These are phyloP conservation scores for Quercus aquifolioides DNA, from an alignment of 306 rosid species.

Conservation along the genomic window DNA sequence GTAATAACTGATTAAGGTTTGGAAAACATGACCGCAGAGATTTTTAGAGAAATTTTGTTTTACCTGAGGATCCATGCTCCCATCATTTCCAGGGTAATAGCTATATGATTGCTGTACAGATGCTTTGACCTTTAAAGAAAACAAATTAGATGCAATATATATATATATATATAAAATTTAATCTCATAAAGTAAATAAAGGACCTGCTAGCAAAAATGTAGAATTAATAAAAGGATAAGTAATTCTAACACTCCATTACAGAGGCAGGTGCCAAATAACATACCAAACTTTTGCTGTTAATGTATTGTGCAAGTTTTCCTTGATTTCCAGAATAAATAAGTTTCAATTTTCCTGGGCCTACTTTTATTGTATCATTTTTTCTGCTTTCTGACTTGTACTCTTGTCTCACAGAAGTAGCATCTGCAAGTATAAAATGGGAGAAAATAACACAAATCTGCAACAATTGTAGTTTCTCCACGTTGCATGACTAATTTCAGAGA, in stretches of 20 bases:
- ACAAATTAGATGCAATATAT: too few relatives aligned
- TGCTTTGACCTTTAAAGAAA: constrained; percentile 34
- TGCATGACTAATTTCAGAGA: neutral
- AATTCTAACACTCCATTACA: too few relatives aligned
- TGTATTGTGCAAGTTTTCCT: constrained; percentile 32
- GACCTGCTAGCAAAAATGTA: too few relatives aligned
- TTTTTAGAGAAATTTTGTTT: neutral
- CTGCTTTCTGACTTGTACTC: constrained; percentile 19
- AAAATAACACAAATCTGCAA: constrained; percentile 5
- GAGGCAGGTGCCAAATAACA: constrained; percentile 3
- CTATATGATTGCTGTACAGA: constrained; percentile 43
- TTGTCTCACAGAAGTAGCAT: constrained; percentile 51
- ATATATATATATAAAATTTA: too few relatives aligned
- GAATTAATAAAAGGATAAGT: too few relatives aligned
- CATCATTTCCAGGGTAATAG: constrained; percentile 41
- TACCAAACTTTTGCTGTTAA: constrained; percentile 43
- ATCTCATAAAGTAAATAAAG: too few relatives aligned
- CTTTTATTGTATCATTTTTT: constrained; percentile 34
- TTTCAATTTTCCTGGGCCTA: constrained; percentile 47
- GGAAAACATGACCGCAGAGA: too few relatives aligned
- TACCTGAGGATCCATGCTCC: constrained; percentile 47
- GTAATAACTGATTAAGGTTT: too few relatives aligned
- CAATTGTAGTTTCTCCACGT: constrained; percentile 2
- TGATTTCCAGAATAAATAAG: constrained; percentile 37
- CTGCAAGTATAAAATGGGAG: constrained; percentile 38